A percentile compares a stretch with the other conserved stretches of the same genome.
Evolutionary conservation across 106 monocot genomes (phyloP).

Genomic region (Dendrobium officinale): DNA sequence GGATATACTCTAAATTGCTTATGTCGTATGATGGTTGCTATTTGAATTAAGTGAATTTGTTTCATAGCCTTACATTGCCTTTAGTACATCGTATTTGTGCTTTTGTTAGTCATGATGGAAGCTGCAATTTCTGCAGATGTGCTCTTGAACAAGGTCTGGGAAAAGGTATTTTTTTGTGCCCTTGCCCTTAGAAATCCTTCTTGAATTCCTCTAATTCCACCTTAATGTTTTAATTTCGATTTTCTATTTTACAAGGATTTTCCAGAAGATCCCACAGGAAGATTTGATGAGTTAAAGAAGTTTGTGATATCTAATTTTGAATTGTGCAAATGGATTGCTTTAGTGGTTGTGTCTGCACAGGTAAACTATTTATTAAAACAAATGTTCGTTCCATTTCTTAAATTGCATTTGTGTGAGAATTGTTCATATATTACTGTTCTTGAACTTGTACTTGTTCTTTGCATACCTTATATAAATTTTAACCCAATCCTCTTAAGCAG

Average conservation of each 20-base stretch:
- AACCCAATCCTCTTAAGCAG: too few relatives aligned
- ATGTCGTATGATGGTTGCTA: too few relatives aligned
- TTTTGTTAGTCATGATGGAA: slow-evolving; percentile 51
- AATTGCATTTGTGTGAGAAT: neutral
- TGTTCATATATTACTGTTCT: neutral
- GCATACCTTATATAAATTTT: too few relatives aligned
- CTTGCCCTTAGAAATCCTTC: neutral
- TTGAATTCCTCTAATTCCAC: neutral
- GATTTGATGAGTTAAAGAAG: slow-evolving; percentile 44
- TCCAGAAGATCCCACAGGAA: slow-evolving; percentile 55
- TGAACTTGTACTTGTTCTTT: neutral
- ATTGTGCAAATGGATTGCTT: slow-evolving; percentile 65
- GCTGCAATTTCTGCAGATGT: slow-evolving; percentile 55
- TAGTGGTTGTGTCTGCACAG: slow-evolving; percentile 49
- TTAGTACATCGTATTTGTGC: slow-evolving; percentile 53
- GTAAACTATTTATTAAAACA: slow-evolving; percentile 18
- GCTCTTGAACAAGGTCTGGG: slow-evolving; percentile 61
- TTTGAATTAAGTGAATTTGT: too few relatives aligned
- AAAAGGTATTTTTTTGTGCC: slow-evolving; percentile 38
- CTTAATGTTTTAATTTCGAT: neutral
- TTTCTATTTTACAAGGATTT: slow-evolving; percentile 41
- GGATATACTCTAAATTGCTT: too few relatives aligned
- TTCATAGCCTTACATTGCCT: slow-evolving; percentile 19
- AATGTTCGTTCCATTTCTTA: neutral
- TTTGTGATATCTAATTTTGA: slow-evolving; percentile 63